phyloP scores from a whole-genome alignment of 768 basidiomycete species.

The Naganishia randhawae region DNA sequence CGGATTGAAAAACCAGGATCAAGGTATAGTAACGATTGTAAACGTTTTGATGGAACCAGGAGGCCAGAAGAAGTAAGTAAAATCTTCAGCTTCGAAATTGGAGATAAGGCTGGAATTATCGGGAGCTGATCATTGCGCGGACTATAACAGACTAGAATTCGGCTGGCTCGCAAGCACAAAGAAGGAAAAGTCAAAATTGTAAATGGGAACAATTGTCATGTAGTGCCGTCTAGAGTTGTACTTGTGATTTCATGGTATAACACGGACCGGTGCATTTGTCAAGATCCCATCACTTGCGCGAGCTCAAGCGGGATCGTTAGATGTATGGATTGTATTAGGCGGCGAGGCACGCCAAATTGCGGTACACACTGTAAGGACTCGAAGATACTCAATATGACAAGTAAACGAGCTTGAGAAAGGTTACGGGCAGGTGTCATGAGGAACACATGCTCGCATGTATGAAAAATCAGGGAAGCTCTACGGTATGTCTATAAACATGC shows the following conservation, averaged over 20 bases:
- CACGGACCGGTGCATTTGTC: too few relatives aligned
- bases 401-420: too few relatives aligned
- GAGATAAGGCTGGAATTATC: neutral
- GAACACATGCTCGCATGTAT: too few relatives aligned
- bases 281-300: too few relatives aligned
- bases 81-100: neutral
- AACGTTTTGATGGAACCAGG: slow-evolving; percentile 37
- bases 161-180: slow-evolving; percentile 32
- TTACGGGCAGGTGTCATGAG: too few relatives aligned
- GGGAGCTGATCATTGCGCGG: neutral
- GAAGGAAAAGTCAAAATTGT: slow-evolving; percentile 35
- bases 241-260: neutral
- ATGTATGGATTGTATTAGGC: too few relatives aligned
- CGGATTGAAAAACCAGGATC: slow-evolving; percentile 20
- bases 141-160: slow-evolving; percentile 30
- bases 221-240: neutral
- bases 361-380: too few relatives aligned
- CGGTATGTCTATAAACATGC: neutral
- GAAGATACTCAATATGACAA: too few relatives aligned
- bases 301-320: too few relatives aligned
- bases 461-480: too few relatives aligned
- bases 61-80: slow-evolving; percentile 29
- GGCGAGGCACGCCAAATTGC: too few relatives aligned
- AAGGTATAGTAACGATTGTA: slow-evolving; percentile 28
- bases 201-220: neutral